Conservation (phyloP, 768 basidiomycete genomes). For the Pisolithus albus region DNA sequence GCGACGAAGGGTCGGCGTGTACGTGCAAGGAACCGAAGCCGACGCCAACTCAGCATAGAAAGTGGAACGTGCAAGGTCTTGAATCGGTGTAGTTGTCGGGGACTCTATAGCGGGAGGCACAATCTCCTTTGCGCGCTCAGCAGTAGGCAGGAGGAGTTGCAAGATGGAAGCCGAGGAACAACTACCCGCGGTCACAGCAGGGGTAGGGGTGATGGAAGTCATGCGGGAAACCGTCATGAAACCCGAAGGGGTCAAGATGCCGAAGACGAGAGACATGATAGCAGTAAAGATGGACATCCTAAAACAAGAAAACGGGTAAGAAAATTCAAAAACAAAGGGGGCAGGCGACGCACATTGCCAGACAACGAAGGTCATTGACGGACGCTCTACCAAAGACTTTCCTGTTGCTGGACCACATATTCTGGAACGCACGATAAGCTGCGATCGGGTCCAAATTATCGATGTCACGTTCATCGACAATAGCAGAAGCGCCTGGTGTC, state of each 20-base stretch:
- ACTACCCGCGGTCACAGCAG: conserved; percentile 14
- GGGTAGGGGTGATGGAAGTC: conserved; percentile 12
- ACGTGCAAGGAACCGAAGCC: conserved; percentile 18
- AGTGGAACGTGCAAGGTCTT: conserved; percentile 47
- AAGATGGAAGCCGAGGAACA: conserved; percentile 30
- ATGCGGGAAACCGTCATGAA: conserved; percentile 19
- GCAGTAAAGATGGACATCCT: conserved; percentile 69
- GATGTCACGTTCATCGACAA: conserved; percentile 46
- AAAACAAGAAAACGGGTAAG: conserved; percentile 9
- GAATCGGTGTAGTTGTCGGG: conserved; percentile 28
- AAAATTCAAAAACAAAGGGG: conserved; percentile 7
- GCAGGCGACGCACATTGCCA: conserved; percentile 51
- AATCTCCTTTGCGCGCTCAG: conserved; percentile 33
- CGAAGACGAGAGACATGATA: conserved; percentile 59
- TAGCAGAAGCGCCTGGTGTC: conserved; percentile 25
- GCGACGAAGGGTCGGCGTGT: conserved; percentile 18
- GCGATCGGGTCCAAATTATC: conserved; percentile 35
- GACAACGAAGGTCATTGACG: conserved; percentile 47
- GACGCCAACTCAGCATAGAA: conserved; percentile 41
- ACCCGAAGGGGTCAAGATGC: conserved; percentile 35
- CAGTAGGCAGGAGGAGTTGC: conserved; percentile 35
- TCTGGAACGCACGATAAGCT: conserved; percentile 41
- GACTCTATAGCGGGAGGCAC: conserved; percentile 23
- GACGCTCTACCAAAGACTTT: conserved; percentile 29
- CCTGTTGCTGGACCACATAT: conserved; percentile 32